Evolutionary conservation across 1,284 basidiomycete genomes (phyloP), one percentile per base, ranked within the genome.

Genomic region (Rhodotorula sp.): DNA sequence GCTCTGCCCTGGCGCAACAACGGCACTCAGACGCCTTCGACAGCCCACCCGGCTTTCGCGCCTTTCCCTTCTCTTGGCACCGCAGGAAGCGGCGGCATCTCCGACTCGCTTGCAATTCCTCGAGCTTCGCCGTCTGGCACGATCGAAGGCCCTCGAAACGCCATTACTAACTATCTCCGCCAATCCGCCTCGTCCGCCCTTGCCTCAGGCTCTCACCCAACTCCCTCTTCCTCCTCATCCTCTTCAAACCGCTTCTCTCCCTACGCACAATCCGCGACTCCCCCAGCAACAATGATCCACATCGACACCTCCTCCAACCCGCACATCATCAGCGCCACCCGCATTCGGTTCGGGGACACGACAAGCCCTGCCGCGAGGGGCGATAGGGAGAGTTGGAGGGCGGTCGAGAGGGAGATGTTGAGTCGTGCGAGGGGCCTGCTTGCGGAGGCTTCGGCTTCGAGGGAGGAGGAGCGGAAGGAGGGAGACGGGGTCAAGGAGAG

Each of bases 401-500:
- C 59, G 55, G 64, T 65, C 3, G 68, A 26, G 20, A 40, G 40
- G 37, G 55, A 56, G 55, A n/a, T 56, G 7, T 40, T 40, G 10
- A 16, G 20, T 24, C 55, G 55, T 6, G 47, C 40, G 56, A 62
- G 26, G 51, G 62, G 47, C 24, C 4, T 54, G 16, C 47, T 58
- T 15, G 52, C 15, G 44, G 15, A 48, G 28, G 10, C 51, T 16
- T 7, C 26, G 30, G 15, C 48, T 11, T n/a, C 16, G 4, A 18
- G 16, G 2, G n/a, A 31, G 24, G 31, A 10, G 30, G 60, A 20
- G 16, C 24, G 24, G 5, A 24, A 10, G n/a, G 46, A n/a, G 22
- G 50, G n/a, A 15, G 22, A 10, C 54, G n/a, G n/a, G 8, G 54
- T 30, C 11, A 48, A 60, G 4, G 72, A 74, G 59, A 61, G 62